Evolutionary conservation across 2,329 filamentous ascomycete genomes (phyloP).

Genomic region (Hymenoscyphus repandus): DNA sequence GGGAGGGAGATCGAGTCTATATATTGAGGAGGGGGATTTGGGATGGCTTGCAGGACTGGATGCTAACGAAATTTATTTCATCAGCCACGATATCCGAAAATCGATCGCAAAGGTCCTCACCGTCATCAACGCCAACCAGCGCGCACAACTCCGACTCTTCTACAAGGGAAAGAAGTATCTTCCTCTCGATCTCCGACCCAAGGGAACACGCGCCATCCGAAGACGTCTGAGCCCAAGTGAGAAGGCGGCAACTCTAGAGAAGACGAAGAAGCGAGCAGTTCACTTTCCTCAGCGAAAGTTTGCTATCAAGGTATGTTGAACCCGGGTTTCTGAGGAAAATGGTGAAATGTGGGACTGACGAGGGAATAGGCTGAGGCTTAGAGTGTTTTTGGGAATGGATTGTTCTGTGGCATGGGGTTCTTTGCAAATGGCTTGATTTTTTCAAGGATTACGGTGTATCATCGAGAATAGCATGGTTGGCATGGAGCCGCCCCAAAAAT

Average conservation of each 20-base stretch:
- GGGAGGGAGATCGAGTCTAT: not conserved
- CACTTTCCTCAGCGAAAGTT: constrained; percentile 99
- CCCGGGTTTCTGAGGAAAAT: no score
- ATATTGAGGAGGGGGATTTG: not conserved
- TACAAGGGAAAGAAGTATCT: constrained; percentile 99
- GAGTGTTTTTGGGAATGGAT: constrained; percentile 16
- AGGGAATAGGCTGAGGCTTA: constrained; percentile 29
- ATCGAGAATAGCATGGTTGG: constrained; percentile 32
- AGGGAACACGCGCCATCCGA: constrained; percentile 97
- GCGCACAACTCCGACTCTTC: constrained; percentile 95
- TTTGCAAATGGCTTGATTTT: constrained; percentile 25
- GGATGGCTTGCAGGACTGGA: not conserved
- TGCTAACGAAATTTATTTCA: constrained; percentile 13
- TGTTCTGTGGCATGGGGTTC: constrained; percentile 26
- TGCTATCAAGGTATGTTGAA: constrained; percentile 74
- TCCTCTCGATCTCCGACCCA: constrained; percentile 95
- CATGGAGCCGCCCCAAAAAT: constrained; percentile 29
- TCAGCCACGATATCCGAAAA: constrained; percentile 97
- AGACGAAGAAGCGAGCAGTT: constrained; percentile 90
- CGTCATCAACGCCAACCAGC: constrained; percentile 99
- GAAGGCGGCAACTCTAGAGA: constrained; percentile 76
- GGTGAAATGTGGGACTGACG: constrained; percentile 12
- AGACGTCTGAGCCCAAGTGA: constrained; percentile 92
- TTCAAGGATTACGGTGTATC: constrained; percentile 24
- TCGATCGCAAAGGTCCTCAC: constrained; percentile 98